phyloP scores from a whole-genome alignment of 352 stramenopile genomes.

The Pythium utonaiense region DNA sequence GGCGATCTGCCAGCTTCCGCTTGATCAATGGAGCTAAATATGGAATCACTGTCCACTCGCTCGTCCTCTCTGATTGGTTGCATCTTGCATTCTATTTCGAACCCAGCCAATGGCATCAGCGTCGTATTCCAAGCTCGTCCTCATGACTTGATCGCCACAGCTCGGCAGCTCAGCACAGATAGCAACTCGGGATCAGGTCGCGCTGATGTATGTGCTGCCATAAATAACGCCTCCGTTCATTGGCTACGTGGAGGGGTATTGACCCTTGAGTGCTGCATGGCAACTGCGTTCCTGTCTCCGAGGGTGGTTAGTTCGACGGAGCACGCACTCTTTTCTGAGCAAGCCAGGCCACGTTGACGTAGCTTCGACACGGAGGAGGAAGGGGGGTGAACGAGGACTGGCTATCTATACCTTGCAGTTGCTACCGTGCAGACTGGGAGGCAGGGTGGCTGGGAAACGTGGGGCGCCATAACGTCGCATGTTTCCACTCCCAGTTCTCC shows the following conservation, averaged over 20 bases:
- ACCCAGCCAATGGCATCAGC: not conserved
- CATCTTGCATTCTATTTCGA: not conserved
- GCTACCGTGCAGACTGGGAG: not conserved
- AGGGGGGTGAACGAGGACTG: not conserved
- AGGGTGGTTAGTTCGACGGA: not conserved
- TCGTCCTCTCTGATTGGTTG: not conserved
- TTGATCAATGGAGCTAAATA: not conserved
- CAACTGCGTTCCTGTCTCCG: not conserved
- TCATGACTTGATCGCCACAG: not conserved
- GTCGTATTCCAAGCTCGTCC: not conserved
- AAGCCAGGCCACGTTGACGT: not conserved
- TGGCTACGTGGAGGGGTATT: not conserved
- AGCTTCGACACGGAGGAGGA: not conserved
- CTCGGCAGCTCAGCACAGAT: not conserved
- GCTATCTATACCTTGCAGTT: constrained; percentile 8
- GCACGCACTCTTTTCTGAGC: not conserved
- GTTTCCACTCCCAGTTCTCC: constrained; percentile 71
- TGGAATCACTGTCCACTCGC: not conserved
- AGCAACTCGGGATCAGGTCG: not conserved
- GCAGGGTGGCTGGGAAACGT: not conserved
- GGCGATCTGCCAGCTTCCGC: too few relatives aligned
- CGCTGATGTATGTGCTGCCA: not conserved
- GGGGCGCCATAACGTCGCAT: constrained; percentile 28
- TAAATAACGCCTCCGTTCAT: not conserved
- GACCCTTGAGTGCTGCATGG: not conserved